Evolutionary conservation across 768 basidiomycete species (phyloP), one percentile per base, ranked within the genome.

Genomic region (Boletellus ananas): DNA sequence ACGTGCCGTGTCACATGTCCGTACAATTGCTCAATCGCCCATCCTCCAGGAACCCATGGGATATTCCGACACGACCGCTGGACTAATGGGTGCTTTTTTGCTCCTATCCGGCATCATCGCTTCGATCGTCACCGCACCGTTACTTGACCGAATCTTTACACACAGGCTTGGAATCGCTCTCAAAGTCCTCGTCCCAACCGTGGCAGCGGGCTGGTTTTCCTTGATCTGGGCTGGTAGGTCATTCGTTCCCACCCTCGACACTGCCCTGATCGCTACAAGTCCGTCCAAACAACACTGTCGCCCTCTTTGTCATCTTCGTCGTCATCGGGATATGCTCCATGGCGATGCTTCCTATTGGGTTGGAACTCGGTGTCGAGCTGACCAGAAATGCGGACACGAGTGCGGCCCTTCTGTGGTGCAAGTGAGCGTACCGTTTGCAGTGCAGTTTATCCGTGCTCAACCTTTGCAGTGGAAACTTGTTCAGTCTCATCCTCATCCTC

Each of bases 111-210:
- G 91, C 18, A 79, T 93, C 50, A 65, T 87, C 2, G 77, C 81
- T 10, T 84, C 90, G 0, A 70, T 83, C 27, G 58, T 83, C 43
- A 79, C 84, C 0, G 81, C 90, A 1, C 91, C 90, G 0, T 66
- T 91, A 4, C 85, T 90, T 59, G 90, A 92, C 60, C 81, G 90
- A 17, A 80, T 90, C n/a, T 80, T 93, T 52, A 91, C 87, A 10
- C 78, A 84, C 55, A 80, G 80, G 52, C 74, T 90, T 34, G 86
- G 81, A 0, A 54, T 79, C 11, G 79, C 83, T 3, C 58, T 75
- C 47, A 87, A 85, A 48, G 50, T 80, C 0, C 59, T 88, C 10
- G 75, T 83, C 14, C 89, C 89, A 2, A 61, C 84, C 38, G 71
- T 87, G 6, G 83, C 75, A 14, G 73, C 58, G 1, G 73, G 74